Percentiles rank a stretch among this genome's conserved stretches.
phyloP scores from a whole-genome alignment of 164 flowering plant genomes.

The Magnolia kwangsiensis region DNA sequence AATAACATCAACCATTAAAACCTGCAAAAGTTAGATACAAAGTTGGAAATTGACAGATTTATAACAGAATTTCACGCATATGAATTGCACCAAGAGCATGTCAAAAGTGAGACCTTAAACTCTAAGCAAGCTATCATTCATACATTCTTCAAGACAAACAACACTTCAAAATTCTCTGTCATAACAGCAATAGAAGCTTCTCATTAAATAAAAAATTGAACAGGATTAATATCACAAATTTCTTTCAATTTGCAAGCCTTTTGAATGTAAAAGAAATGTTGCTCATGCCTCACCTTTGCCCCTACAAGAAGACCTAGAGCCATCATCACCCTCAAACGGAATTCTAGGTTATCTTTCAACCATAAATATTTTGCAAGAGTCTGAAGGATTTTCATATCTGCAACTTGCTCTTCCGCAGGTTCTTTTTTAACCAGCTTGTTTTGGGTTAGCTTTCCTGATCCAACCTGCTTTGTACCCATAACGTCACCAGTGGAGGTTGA shows the following conservation, averaged over 20 bases:
- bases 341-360: conserved; percentile 84
- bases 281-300: conserved; percentile 52
- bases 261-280: background rate
- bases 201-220: background rate
- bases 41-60: too few relatives aligned
- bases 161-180: background rate
- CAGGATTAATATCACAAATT: background rate
- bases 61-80: too few relatives aligned
- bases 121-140: background rate
- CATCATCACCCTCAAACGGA: conserved; percentile 63
- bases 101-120: background rate
- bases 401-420: conserved; percentile 35
- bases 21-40: too few relatives aligned
- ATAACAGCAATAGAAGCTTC: background rate
- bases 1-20: too few relatives aligned
- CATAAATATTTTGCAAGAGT: conserved; percentile 83
- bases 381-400: conserved; percentile 58
- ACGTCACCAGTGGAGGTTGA: conserved; percentile 41
- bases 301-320: conserved; percentile 81
- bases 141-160: too few relatives aligned
- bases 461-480: conserved; percentile 17
- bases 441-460: conserved; percentile 20
- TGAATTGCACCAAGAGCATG: background rate
- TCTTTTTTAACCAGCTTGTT: conserved; percentile 9
- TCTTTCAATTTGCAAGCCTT: background rate